Percentiles rank a stretch among this genome's conserved stretches.
phyloP scores from a whole-genome alignment of 2,329 filamentous ascomycete genomes.

The Trichoderma citrinoviride region DNA sequence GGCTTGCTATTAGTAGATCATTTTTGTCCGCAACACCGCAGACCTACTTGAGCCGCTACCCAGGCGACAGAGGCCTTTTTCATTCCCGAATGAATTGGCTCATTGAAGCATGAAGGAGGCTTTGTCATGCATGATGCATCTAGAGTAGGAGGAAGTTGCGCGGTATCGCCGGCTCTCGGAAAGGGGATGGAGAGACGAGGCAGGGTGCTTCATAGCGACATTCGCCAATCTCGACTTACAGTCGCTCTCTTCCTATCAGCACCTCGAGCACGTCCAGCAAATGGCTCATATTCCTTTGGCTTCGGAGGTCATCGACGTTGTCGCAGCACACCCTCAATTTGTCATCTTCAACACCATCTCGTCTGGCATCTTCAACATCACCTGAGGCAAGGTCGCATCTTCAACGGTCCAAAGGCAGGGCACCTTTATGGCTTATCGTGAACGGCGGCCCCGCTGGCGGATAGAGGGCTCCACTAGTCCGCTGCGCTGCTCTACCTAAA shows the following conservation, averaged over 20 bases:
- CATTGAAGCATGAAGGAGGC: no score
- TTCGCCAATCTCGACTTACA: not conserved
- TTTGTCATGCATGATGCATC: not conserved
- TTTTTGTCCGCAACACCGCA: no score
- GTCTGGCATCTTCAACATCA: no score
- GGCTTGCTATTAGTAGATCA: no score
- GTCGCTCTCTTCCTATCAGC: not conserved
- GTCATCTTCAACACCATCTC: no score
- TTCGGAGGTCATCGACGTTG: not conserved
- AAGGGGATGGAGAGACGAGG: not conserved
- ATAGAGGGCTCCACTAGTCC: no score
- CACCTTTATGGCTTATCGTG: no score
- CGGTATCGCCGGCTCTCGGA: not conserved
- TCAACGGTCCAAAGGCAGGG: no score
- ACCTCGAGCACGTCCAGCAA: not conserved
- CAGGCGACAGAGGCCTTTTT: no score
- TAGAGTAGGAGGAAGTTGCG: not conserved
- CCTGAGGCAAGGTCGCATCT: not conserved
- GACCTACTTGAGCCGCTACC: no score
- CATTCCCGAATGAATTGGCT: no score
- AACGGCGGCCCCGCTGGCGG: not conserved
- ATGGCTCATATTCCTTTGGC: not conserved
- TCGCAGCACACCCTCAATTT: no score
- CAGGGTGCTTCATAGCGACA: not conserved
- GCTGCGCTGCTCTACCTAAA: not conserved